phyloP scores from a whole-genome alignment of 257 asterid genomes.

The Penstemon newberryi region DNA sequence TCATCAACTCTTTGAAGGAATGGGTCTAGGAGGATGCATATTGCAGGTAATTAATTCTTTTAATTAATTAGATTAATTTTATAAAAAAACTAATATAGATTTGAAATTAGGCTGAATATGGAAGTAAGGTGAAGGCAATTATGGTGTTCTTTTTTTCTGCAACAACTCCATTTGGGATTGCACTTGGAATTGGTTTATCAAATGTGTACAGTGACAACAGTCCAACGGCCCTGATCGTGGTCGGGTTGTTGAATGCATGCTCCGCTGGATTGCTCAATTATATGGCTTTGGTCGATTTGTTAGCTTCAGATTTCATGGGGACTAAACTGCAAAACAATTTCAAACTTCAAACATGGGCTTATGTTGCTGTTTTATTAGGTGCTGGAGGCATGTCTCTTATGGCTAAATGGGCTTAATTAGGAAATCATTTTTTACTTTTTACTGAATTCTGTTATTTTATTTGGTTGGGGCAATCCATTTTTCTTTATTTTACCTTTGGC shows the following conservation, averaged over 20 bases:
- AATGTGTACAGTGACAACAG: conserved; percentile 44
- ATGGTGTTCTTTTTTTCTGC: conserved; percentile 45
- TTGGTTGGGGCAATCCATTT: too few relatives aligned
- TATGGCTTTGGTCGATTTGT: conserved; percentile 45
- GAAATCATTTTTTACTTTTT: too few relatives aligned
- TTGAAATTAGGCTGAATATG: conserved; percentile 37
- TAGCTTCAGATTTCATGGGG: conserved; percentile 46
- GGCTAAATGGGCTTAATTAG: conserved; percentile 37
- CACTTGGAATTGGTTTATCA: conserved; percentile 38
- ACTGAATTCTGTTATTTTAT: too few relatives aligned
- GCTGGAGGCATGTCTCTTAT: conserved; percentile 41
- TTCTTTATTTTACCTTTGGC: too few relatives aligned
- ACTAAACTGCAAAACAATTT: conserved; percentile 35
- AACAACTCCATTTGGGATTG: conserved; percentile 48
- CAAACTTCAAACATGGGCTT: conserved; percentile 44
- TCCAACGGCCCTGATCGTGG: conserved; percentile 43
- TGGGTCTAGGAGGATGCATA: conserved; percentile 50
- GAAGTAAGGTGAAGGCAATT: conserved; percentile 29
- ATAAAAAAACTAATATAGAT: too few relatives aligned
- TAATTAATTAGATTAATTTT: too few relatives aligned
- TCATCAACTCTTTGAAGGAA: conserved; percentile 38
- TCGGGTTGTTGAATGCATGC: conserved; percentile 42
- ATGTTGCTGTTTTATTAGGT: conserved; percentile 37
- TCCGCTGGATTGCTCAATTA: conserved; percentile 46
- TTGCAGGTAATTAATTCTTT: conserved; percentile 28